Evolutionary conservation across 2,329 filamentous ascomycete species (phyloP), one percentile per base, ranked within the genome.

Genomic region (Pseudomassariella vexata): DNA sequence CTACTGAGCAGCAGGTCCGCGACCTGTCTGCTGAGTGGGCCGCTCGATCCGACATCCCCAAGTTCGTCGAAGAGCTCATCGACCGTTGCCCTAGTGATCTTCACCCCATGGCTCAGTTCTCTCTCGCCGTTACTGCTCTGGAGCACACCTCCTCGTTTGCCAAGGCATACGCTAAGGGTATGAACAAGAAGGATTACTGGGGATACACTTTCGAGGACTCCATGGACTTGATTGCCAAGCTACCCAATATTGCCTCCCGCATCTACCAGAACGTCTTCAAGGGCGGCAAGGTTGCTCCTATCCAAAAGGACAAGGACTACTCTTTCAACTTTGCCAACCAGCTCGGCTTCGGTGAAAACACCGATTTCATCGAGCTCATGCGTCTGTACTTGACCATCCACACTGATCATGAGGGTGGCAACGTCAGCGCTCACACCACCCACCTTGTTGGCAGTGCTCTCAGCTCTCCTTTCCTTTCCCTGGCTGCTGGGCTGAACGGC

Each of bases 181-280:
- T 98, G 60, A 92, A 90, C 81, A 98, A 98, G 85, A 86, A 89
- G 68, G 88, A 96, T 54, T 98, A 98, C 85, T 98, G 92, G 92
- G 80, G 82, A 67, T 89, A 96, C 78, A 95, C 89, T 53, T 98
- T 94, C 57, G 92, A 98, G 79, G 92, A 98, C 72, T 92, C 89
- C 42, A 96, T 98, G 90, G 90, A 98, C 70, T 76, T 98, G 63
- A 98, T 98, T 63, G 92, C 92, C 60, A 96, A 96, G 82, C 85
- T 98, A 53, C 92, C 92, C 62, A 95, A 87, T 63, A 95, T 98
- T 56, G 92, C 92, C 46, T 75, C 92, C 45, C 87, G 88, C 72
- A 98, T 98, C 78, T 98, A 98, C 82, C 92, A 94, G 75, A 98
- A 98, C 66, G 83, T 96, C 64, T 98, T 94, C 86, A 95, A 96